phyloP scores from a whole-genome alignment of 176 grass and related monocot genomes.

The Alloteropsis semialata region DNA sequence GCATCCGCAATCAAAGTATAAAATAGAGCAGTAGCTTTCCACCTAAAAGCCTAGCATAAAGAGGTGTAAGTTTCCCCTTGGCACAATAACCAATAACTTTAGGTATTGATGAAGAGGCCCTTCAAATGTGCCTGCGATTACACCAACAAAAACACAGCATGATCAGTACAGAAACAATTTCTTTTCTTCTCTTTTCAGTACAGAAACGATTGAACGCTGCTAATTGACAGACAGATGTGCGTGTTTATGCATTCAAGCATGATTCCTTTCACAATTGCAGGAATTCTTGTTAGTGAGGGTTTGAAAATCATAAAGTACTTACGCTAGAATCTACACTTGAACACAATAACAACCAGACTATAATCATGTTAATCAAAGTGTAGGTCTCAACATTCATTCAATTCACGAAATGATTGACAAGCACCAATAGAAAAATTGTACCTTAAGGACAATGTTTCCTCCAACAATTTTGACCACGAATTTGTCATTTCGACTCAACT shows the following conservation, averaged over 20 bases:
- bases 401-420: neutral
- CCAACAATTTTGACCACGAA: neutral
- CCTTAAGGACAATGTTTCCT: neutral
- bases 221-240: neutral
- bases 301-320: neutral
- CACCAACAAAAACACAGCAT: neutral
- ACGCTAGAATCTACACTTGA: neutral
- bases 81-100: neutral
- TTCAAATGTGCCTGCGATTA: conserved; percentile 19
- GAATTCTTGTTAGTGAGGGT: neutral
- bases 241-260: neutral
- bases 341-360: neutral
- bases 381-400: neutral
- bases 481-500: neutral
- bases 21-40: neutral
- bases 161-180: neutral
- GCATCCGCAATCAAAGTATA: neutral
- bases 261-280: neutral
- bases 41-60: neutral
- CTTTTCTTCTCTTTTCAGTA: no score
- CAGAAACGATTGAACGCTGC: no score
- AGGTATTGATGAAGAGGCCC: neutral
- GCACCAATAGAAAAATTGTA: neutral
- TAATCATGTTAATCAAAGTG: neutral
- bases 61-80: neutral